phyloP scores from a whole-genome alignment of 2,329 filamentous ascomycete genomes.

The Pleomassaria siparia region DNA sequence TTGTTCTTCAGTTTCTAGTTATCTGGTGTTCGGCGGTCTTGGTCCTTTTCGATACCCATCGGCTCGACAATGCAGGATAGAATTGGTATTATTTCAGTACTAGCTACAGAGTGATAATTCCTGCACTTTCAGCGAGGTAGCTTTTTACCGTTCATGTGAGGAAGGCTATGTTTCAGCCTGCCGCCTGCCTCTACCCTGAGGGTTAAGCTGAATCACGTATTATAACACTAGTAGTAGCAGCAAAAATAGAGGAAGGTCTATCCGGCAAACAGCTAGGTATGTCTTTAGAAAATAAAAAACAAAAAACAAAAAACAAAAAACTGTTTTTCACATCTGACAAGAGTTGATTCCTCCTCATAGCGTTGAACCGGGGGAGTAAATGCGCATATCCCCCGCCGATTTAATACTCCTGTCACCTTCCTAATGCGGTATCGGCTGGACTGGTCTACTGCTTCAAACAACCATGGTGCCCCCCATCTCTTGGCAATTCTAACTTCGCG shows the following conservation, averaged over 20 bases:
- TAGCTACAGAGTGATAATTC: too few relatives aligned
- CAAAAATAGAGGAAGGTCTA: too few relatives aligned
- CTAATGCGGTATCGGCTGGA: neutral
- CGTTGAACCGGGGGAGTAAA: neutral
- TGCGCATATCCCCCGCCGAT: neutral
- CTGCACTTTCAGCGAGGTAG: too few relatives aligned
- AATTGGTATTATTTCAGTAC: neutral
- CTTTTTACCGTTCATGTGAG: too few relatives aligned
- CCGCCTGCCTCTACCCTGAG: too few relatives aligned
- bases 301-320: too few relatives aligned
- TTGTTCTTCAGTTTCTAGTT: neutral
- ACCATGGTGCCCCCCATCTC: neutral
- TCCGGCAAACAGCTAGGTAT: too few relatives aligned
- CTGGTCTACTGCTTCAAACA: neutral
- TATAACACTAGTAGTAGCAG: too few relatives aligned
- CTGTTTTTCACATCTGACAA: neutral
- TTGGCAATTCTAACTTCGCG: neutral
- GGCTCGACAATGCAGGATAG: neutral
- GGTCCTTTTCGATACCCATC: conserved; percentile 1
- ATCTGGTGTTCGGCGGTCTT: neutral
- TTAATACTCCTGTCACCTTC: neutral
- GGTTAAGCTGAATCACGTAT: too few relatives aligned
- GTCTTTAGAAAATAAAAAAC: too few relatives aligned
- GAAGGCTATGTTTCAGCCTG: too few relatives aligned
- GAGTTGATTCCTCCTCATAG: neutral